These are phyloP conservation scores for Aspergillus nanangensis DNA, from an alignment of 495 filamentous ascomycete species.

Conservation along the genomic window DNA sequence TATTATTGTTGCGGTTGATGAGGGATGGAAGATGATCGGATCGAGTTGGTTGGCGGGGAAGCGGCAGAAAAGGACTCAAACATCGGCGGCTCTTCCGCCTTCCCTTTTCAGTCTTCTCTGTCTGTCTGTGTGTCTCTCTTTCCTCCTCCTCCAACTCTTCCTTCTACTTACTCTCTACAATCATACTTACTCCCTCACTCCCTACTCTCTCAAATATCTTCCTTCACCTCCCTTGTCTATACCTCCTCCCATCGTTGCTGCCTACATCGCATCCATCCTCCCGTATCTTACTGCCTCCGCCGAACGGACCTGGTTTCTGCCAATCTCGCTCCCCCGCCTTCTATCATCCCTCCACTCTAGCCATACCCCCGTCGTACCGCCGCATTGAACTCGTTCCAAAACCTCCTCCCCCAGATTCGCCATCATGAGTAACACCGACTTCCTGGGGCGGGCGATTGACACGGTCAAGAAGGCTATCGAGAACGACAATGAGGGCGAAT, in stretches of 20 bases:
- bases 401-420: not conserved
- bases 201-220: too few species aligned
- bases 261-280: too few species aligned
- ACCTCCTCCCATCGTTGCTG: too few species aligned
- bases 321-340: constrained; percentile 2
- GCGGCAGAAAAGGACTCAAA: constrained; percentile 14
- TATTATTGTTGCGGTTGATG: constrained; percentile 11
- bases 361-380: too few species aligned
- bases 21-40: not conserved
- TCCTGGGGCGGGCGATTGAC: constrained; percentile 91
- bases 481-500: constrained; percentile 89
- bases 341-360: too few species aligned
- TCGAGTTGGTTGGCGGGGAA: constrained; percentile 10
- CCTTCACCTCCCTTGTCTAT: too few species aligned
- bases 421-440: constrained; percentile 94
- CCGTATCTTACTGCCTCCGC: too few species aligned
- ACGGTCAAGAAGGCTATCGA: constrained; percentile 96
- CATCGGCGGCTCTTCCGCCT: constrained; percentile 9
- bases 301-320: too few species aligned
- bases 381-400: not conserved
- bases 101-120: too few species aligned
- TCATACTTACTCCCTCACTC: too few species aligned
- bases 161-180: not conserved
- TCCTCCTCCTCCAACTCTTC: not conserved
- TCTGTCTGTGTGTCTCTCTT: too few species aligned